Conservation (phyloP, 306 rosid species). For the Luffa acutangula region DNA sequence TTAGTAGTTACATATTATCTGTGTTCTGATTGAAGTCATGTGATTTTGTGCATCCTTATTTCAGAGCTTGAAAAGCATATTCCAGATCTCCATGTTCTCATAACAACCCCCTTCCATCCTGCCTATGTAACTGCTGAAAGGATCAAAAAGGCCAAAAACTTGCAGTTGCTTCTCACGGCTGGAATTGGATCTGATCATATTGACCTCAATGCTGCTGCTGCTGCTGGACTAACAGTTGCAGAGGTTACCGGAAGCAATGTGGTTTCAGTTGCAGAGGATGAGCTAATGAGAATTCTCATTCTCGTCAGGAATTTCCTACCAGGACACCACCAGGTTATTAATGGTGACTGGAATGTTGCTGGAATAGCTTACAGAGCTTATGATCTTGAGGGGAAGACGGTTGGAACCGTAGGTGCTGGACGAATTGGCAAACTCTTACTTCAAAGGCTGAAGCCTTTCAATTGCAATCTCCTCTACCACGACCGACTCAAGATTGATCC, state of each 20-base stretch:
- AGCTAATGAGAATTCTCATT: constrained; percentile 86
- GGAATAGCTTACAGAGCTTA: constrained; percentile 80
- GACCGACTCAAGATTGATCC: constrained; percentile 60
- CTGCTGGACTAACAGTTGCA: constrained; percentile 90
- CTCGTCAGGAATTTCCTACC: constrained; percentile 81
- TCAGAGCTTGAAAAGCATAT: constrained; percentile 85
- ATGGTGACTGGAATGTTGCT: constrained; percentile 94
- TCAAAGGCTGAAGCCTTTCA: constrained; percentile 87
- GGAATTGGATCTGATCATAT: constrained; percentile 92
- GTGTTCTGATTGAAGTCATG: not conserved
- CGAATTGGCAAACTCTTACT: constrained; percentile 78
- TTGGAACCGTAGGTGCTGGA: constrained; percentile 89
- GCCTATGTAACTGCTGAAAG: constrained; percentile 94
- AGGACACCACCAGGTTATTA: constrained; percentile 58
- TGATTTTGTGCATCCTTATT: constrained; percentile 3
- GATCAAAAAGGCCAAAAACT: constrained; percentile 77
- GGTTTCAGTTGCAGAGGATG: constrained; percentile 95
- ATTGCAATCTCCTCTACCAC: constrained; percentile 80
- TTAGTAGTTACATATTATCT: not conserved
- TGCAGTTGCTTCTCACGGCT: constrained; percentile 81
- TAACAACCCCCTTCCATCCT: constrained; percentile 92
- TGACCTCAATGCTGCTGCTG: constrained; percentile 87
- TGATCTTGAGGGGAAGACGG: constrained; percentile 90
- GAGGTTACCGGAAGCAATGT: constrained; percentile 92
- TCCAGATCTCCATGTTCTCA: constrained; percentile 78